phyloP scores from a whole-genome alignment of 2,329 filamentous ascomycete genomes.

The Penicillium hesseltinei region DNA sequence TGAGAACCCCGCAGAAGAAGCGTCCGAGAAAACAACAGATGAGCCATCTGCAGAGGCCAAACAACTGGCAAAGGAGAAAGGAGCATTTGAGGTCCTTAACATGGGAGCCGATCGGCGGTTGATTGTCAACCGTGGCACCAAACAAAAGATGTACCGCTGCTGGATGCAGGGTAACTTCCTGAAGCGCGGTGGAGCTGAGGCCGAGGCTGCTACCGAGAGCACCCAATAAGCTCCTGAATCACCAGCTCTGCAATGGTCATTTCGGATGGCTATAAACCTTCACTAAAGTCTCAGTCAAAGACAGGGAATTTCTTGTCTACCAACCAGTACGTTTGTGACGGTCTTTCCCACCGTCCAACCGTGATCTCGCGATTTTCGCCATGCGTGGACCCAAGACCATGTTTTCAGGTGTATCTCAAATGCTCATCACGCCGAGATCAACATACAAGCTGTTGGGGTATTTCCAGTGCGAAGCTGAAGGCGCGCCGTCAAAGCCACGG shows the following conservation, averaged over 20 bases:
- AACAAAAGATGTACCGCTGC: conserved; percentile 97
- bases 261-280: not conserved
- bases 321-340: not conserved
- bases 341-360: not conserved
- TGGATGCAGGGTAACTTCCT: conserved; percentile 57
- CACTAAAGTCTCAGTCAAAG: not conserved
- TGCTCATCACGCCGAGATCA: not conserved
- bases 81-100: conserved; percentile 68
- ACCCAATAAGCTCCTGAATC: conserved; percentile 13
- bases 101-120: conserved; percentile 83
- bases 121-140: conserved; percentile 84
- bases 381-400: not conserved
- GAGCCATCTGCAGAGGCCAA: conserved; percentile 11
- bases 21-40: not conserved
- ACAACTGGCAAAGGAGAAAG: conserved; percentile 17
- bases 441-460: not conserved
- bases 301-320: not conserved
- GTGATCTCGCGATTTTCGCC: not conserved
- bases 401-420: not conserved
- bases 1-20: not conserved
- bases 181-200: conserved; percentile 29
- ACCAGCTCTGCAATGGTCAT: not conserved
- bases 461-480: not conserved
- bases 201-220: not conserved
- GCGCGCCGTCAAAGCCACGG: not conserved